phyloP scores from a whole-genome alignment of 805 yeast genomes.

The Candida vaughaniae region DNA sequence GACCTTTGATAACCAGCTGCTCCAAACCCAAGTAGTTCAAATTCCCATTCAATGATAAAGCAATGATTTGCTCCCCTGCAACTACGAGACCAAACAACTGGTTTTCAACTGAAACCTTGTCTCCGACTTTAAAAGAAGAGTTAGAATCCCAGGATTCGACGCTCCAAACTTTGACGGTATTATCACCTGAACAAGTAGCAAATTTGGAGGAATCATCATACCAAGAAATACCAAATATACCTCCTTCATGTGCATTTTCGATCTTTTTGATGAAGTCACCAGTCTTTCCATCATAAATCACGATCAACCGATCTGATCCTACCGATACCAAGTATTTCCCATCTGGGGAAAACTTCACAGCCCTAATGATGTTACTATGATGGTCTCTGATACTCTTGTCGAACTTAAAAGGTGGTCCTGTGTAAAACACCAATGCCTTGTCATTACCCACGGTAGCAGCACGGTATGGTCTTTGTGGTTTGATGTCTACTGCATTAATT shows the following conservation, averaged over 20 bases:
- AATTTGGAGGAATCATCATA: slow-evolving; percentile 51
- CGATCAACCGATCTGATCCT: slow-evolving; percentile 79
- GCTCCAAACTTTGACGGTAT: slow-evolving; percentile 63
- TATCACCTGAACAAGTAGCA: slow-evolving; percentile 84
- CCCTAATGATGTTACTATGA: slow-evolving; percentile 78
- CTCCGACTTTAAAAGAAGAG: slow-evolving; percentile 47
- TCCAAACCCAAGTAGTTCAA: slow-evolving; percentile 54
- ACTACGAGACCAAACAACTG: slow-evolving; percentile 82
- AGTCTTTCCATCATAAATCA: slow-evolving; percentile 80
- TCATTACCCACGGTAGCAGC: slow-evolving; percentile 95
- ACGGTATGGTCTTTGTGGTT: slow-evolving; percentile 84
- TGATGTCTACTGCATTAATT: slow-evolving; percentile 80
- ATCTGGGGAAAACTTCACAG: slow-evolving; percentile 77
- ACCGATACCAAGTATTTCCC: slow-evolving; percentile 76
- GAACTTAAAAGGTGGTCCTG: slow-evolving; percentile 95
- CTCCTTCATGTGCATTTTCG: slow-evolving; percentile 64
- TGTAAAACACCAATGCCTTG: slow-evolving; percentile 74
- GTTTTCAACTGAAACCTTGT: slow-evolving; percentile 45
- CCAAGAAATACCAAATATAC: slow-evolving; percentile 81
- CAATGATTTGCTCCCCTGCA: slow-evolving; percentile 57
- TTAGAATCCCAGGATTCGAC: slow-evolving; percentile 35
- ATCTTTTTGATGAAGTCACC: slow-evolving; percentile 68
- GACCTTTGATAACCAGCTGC: slow-evolving; percentile 58
- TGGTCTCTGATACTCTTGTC: slow-evolving; percentile 65
- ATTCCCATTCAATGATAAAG: slow-evolving; percentile 71